A percentile compares a stretch with the other conserved stretches of the same genome.
These are phyloP conservation scores for Lyophyllum shimeji DNA, from an alignment of 768 basidiomycete species.

Conservation along the genomic window DNA sequence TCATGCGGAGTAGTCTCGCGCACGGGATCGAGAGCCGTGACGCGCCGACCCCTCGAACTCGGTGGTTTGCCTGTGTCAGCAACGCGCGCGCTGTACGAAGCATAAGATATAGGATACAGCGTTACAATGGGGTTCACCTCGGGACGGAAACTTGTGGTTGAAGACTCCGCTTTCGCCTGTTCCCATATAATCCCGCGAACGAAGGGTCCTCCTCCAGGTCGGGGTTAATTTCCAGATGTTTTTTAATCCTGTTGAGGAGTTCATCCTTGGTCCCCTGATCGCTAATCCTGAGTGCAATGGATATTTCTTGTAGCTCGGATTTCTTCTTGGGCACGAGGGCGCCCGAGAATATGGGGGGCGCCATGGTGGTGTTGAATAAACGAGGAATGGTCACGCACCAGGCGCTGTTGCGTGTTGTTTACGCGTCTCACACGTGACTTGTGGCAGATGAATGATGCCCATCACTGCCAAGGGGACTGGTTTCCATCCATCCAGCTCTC, in stretches of 20 bases:
- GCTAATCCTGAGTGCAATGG: constrained; percentile 48
- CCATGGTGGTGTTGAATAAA: constrained; percentile 38
- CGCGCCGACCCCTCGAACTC: constrained; percentile 20
- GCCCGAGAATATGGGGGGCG: constrained; percentile 46
- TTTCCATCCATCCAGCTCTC: constrained; percentile 9
- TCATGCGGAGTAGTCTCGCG: constrained; percentile 49
- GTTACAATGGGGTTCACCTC: neutral
- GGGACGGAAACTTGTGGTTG: constrained; percentile 31
- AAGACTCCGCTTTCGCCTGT: constrained; percentile 41
- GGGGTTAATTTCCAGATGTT: constrained; percentile 57
- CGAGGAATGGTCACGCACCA: constrained; percentile 26
- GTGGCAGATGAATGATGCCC: constrained; percentile 2
- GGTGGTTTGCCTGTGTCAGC: constrained; percentile 4
- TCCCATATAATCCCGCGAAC: constrained; percentile 54
- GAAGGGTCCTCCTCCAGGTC: constrained; percentile 54
- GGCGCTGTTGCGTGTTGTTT: constrained; percentile 15
- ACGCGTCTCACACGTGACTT: constrained; percentile 33
- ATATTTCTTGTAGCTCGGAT: constrained; percentile 62
- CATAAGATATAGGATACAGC: neutral
- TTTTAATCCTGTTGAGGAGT: constrained; percentile 58
- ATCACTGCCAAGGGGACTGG: too few species aligned
- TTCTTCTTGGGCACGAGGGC: constrained; percentile 67
- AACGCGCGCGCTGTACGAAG: constrained; percentile 5
- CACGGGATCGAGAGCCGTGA: constrained; percentile 37
- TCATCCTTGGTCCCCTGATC: constrained; percentile 65